Evolutionary conservation across 2,329 filamentous ascomycete genomes (phyloP), one percentile per base, ranked within the genome.

Genomic region (Capronia epimyces): DNA sequence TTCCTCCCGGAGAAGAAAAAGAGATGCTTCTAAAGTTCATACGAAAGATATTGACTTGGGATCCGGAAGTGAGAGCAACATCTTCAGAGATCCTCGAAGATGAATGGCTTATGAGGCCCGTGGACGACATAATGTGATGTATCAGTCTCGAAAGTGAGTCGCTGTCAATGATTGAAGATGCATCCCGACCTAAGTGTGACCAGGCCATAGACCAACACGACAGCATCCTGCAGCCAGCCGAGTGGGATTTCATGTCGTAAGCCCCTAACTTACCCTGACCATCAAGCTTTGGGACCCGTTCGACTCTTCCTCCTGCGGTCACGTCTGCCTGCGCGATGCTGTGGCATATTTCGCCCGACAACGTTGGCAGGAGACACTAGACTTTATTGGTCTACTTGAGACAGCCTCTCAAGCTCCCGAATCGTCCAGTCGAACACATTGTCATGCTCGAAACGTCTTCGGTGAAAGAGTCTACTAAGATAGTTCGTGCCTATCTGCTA

Each of bases 1-100:
- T 63, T 12, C 58, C 59, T 13, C 54, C 49, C 2, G 62, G 57
- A 3, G 52, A 60, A 37, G 62, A 62, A 46, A 63, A 62, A 45
- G 50, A 55, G 2, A 13, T 49, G 43, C 62, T 64, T 50, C 52
- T 65, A n/a, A 48, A 41, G 16, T 63, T 63, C 47, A 56, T 65
- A 39, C 54, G 57, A 27, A 63, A 57, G 43, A 58, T 64, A 12
- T 52, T 64, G 20, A 56, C 56, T 9, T 64, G 63, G 62, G 59
- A 64, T 52, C 56, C 50, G 8, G 43, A 56, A 40, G 41, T 49
- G 43, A 56, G 62, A 43, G 55, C 40, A 21, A 57, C 45, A 3
- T 53, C 59, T 1, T 34, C 43, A 3, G 50, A 64, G 22, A 37
- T 60, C 27, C 39, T 61, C 13, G 13, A 44, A 27, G 61, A 64